Base-by-base conservation (phyloP, 139 green algal species). In the Penium margaritaceum region DNA sequence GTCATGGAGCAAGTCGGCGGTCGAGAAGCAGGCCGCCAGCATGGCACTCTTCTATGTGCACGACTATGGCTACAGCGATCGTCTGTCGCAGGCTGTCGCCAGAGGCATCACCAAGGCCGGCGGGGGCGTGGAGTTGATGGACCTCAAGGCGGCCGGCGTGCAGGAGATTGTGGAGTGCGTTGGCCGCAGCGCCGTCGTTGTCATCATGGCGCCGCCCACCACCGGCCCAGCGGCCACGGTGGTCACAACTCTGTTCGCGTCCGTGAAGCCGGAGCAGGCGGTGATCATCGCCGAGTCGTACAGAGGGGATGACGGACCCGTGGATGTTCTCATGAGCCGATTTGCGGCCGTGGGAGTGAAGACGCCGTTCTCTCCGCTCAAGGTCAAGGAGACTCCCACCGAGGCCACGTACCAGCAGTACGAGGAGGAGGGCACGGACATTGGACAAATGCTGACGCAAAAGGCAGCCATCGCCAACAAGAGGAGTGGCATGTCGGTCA, bases 31-130 rank as follows among this genome's bases (percentile, higher is more conserved):
- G 4, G 64, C 78, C 30, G 83, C 82, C 62, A 81, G 30, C 17
- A 77, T 96, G 27, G 84, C 83, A 1, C 89, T 98, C 46, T 85
- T 98, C 58, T 97, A 98, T 79, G 60, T 74, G 15, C 68, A 70
- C n/a, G 90, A 95, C 68, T 98, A 98, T 74, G 93, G 93, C 55
- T 96, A 87, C 84, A 87, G 76, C 27, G 93, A 98, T 84, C 83
- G 91, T 33, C 84, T 97, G 29, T 69, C 29, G 19, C 67, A 77
- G 66, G 70, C 89, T 0, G 74, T 97, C 27, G 92, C 92, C n/a
- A 81, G 85, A 27, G 92, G 92, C 55, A 91, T 97, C 81, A 95
- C 91, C 61, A 97, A 97, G 86, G 86, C 93, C 2, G 81, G 84
- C 3, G 84, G 88, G 19, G 84, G 80, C 17, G 90, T 88, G 3